These are phyloP conservation scores for Neopestalotiopsis rosae DNA, from an alignment of 2,329 filamentous ascomycete species.

Conservation along the genomic window DNA sequence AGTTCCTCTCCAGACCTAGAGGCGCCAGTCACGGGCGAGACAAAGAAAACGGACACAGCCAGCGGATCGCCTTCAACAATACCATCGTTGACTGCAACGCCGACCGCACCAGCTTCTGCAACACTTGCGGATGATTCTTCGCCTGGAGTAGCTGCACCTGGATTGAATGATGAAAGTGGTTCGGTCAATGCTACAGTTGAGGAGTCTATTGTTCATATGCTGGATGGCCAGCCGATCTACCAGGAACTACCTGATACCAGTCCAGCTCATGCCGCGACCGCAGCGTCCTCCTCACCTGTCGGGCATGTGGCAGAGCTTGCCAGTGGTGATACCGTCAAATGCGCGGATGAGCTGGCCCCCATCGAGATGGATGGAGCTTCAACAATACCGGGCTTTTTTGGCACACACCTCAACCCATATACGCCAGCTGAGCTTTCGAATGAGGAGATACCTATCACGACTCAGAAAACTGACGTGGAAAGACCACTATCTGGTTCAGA, in stretches of 20 bases:
- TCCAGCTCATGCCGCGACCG: background rate
- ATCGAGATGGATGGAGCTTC: slow-evolving; percentile 36
- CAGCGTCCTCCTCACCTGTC: slow-evolving; percentile 28
- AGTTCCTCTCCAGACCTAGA: slow-evolving; percentile 47
- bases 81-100: slow-evolving; percentile 11
- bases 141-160: background rate
- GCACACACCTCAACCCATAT: slow-evolving; percentile 23
- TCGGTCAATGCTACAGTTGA: background rate
- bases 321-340: slow-evolving; percentile 33
- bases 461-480: slow-evolving; percentile 10
- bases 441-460: slow-evolving; percentile 24
- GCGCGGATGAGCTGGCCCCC: slow-evolving; percentile 38
- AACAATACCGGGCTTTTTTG: slow-evolving; percentile 18
- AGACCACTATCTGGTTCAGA: slow-evolving; percentile 1
- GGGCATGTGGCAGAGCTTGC: slow-evolving; percentile 36
- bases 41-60: background rate
- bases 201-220: background rate
- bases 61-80: background rate
- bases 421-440: slow-evolving; percentile 31
- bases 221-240: slow-evolving; percentile 5
- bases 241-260: slow-evolving; percentile 28
- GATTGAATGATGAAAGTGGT: background rate
- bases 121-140: background rate
- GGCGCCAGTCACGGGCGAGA: slow-evolving; percentile 16
- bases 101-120: background rate